A percentile compares a stretch with the other conserved stretches of the same genome.
phyloP scores from a whole-genome alignment of 2,329 filamentous ascomycete genomes.

The Canariomyces notabilis region DNA sequence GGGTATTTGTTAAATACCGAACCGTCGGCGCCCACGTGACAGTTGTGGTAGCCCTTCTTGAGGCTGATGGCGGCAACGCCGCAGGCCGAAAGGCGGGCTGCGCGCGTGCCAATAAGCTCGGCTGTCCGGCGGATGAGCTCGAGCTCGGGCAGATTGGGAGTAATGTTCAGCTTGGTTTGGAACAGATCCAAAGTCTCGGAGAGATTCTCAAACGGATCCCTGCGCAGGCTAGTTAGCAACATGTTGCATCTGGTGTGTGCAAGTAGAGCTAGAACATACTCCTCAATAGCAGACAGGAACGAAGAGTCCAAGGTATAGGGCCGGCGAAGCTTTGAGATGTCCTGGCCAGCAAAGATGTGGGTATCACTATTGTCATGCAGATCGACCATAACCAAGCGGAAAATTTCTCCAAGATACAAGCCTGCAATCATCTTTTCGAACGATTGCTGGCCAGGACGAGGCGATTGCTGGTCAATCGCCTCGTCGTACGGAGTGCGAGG shows the following conservation, averaged over 20 bases:
- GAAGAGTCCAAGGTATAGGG: constrained; percentile 88
- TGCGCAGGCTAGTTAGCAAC: constrained; percentile 31
- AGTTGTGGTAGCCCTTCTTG: constrained; percentile 84
- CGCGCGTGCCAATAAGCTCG: constrained; percentile 90
- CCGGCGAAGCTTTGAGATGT: constrained; percentile 74
- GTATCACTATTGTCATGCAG: constrained; percentile 72
- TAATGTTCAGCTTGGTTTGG: constrained; percentile 66
- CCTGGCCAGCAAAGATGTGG: constrained; percentile 77
- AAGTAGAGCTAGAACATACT: constrained; percentile 46
- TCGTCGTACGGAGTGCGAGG: constrained; percentile 82
- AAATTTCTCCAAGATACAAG: constrained; percentile 89
- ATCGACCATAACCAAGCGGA: constrained; percentile 81
- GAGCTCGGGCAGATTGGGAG: constrained; percentile 69
- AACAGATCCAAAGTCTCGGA: constrained; percentile 83
- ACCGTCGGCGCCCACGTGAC: constrained; percentile 94
- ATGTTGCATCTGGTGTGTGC: not conserved
- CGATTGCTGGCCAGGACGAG: constrained; percentile 86
- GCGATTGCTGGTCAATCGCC: constrained; percentile 84
- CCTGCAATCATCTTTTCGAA: constrained; percentile 99
- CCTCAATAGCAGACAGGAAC: constrained; percentile 88
- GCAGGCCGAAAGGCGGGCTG: constrained; percentile 86
- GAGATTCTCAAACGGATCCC: constrained; percentile 92
- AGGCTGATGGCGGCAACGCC: constrained; percentile 94
- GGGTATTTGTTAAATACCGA: constrained; percentile 99
- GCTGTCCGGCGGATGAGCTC: constrained; percentile 84